Evolutionary conservation across 331 rosid species (phyloP).

Genomic region (Malus hybrid): DNA sequence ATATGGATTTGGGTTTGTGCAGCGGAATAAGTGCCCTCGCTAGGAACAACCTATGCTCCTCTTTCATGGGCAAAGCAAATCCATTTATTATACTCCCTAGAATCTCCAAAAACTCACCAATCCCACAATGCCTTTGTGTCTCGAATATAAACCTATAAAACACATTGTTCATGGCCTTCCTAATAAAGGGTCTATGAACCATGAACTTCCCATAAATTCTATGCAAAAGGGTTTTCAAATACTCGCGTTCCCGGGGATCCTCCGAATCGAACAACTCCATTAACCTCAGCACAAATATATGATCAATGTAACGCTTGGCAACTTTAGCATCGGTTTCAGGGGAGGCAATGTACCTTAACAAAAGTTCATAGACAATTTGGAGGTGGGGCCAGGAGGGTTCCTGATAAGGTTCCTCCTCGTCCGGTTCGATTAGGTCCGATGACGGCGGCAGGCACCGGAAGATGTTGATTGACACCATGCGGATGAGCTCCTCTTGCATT

Average conservation of each 20-base stretch:
- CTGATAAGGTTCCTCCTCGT: slow-evolving; percentile 46
- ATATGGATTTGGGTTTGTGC: slow-evolving; percentile 47
- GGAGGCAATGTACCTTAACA: slow-evolving; percentile 48
- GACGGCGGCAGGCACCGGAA: slow-evolving; percentile 69
- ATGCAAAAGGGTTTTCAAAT: slow-evolving; percentile 52
- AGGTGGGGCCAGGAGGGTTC: slow-evolving; percentile 64
- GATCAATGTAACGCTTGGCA: slow-evolving; percentile 54
- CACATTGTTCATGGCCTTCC: slow-evolving; percentile 55
- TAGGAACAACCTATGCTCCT: slow-evolving; percentile 58
- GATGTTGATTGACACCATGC: slow-evolving; percentile 55
- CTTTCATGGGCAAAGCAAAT: slow-evolving; percentile 63
- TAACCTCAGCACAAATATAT: slow-evolving; percentile 39
- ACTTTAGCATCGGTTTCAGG: slow-evolving; percentile 44
- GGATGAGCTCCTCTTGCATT: slow-evolving; percentile 46
- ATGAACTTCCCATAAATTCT: slow-evolving; percentile 61
- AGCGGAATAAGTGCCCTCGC: slow-evolving; percentile 53
- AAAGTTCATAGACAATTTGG: slow-evolving; percentile 55
- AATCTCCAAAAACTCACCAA: slow-evolving; percentile 57
- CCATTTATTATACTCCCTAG: slow-evolving; percentile 60
- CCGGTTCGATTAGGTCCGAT: slow-evolving; percentile 35
- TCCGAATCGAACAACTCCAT: slow-evolving; percentile 62
- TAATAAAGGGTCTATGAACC: slow-evolving; percentile 56
- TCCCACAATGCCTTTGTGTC: slow-evolving; percentile 54
- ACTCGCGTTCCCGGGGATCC: slow-evolving; percentile 61
- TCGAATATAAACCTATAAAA: slow-evolving; percentile 60